Evolutionary conservation across 2,329 filamentous ascomycete genomes (phyloP), one percentile per base, ranked within the genome.

Genomic region (Sporothrix variecibatus): DNA sequence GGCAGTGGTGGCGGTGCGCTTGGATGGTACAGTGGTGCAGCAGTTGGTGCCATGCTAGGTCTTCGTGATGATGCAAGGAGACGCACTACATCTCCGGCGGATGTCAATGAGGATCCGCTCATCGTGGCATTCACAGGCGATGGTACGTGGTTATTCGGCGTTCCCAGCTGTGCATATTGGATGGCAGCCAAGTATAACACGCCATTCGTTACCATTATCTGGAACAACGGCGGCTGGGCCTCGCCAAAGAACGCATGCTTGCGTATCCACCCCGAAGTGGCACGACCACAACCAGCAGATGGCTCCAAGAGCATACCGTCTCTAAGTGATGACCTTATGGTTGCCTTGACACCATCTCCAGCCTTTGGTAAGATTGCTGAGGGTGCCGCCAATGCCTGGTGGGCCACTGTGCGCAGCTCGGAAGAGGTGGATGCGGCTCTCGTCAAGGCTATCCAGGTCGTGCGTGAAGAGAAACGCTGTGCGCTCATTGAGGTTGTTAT

Each of bases 161-260:
- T 68, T 9, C 64, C 64, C n/a, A 49, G 40, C 26, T 49, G 40
- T 23, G 64, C 40, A 2, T 49, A 68, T 20, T 68, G 64, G 64
- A 68, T 68, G 64, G 64, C 64, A 0, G 40, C 40, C 40, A 49
- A 68, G 40, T 68, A 68, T 17, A 68, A 68, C 15, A 49, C 64
- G 6, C 64, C 64, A 11, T 68, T 68, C 20, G n/a, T 68, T 7
- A 68, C 64, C 23, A 49, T 68, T 5, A 68, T 68, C 40, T 49
- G 40, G 64, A 68, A 68, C 64, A 68, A 68, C 23, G 40, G 64
- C n/a, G 64, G 64, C 64, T 68, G 64, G 64, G 62, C 62, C 1
- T 67, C 62, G 8, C 62, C 62, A 5, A 67, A 67, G 34, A 67
- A 67, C 12, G 62, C 62, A 20, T 67, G 62, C 11, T 17, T 67